phyloP scores from a whole-genome alignment of 2,329 filamentous ascomycete species.

The Cladosporium sp. region DNA sequence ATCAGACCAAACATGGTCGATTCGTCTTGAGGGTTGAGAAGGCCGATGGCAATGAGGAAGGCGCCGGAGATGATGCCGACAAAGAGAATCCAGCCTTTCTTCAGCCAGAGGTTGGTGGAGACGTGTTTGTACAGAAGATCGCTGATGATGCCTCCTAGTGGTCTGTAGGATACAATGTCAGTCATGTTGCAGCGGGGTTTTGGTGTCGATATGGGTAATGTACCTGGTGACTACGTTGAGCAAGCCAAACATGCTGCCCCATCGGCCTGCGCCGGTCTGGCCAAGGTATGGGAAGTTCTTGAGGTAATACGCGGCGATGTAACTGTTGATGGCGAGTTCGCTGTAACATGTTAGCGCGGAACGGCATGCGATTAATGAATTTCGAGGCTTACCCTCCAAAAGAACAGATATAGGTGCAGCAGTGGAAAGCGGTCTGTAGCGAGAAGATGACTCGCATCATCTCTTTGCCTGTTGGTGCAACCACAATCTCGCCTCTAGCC shows the following conservation, averaged over 20 bases:
- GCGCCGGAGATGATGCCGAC: conserved; percentile 53
- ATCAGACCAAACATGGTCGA: conserved; percentile 70
- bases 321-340: conserved; percentile 54
- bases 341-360: conserved; percentile 16
- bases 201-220: background rate
- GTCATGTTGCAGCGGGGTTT: background rate
- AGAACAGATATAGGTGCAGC: conserved; percentile 51
- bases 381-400: conserved; percentile 39
- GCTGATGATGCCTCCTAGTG: conserved; percentile 54
- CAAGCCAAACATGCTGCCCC: conserved; percentile 68
- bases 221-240: conserved; percentile 58
- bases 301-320: conserved; percentile 54
- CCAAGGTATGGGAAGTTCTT: conserved; percentile 51
- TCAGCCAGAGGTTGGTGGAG: conserved; percentile 52
- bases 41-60: conserved; percentile 56
- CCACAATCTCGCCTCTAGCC: conserved; percentile 52
- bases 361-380: background rate
- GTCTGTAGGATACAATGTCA: conserved; percentile 39
- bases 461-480: conserved; percentile 57
- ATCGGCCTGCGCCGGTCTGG: conserved; percentile 51
- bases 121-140: conserved; percentile 50
- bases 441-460: conserved; percentile 58
- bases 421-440: conserved; percentile 47
- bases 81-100: conserved; percentile 56
- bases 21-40: conserved; percentile 55